Base-by-base conservation (phyloP, 176 grass and related monocot species). In the Coix lacrymajobi region DNA sequence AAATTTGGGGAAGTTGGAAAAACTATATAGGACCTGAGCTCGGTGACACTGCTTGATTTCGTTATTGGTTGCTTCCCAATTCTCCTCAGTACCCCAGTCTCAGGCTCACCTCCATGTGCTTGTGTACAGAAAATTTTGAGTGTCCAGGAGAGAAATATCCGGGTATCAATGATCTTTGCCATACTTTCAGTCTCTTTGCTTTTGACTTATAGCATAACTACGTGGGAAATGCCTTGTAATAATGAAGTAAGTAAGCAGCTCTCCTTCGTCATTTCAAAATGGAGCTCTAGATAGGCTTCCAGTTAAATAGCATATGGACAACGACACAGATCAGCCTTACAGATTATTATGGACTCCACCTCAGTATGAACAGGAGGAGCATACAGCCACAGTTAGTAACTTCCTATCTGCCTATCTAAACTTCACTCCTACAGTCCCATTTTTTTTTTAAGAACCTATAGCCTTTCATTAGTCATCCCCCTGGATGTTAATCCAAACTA, bases 401-500 rank as follows among this genome's bases (percentile, higher is more conserved):
- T 67, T 90, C 45, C 26, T 63, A 36, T 79, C 48, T 68, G 66
- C 70, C 73, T 82, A 8, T 63, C 49, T 14, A 66, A 67, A 41
- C 11, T 61, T 71, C 39, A 57, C 34, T 75, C 83, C 24, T 76
- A 78, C 34, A 46, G 8, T 69, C 19, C 64, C 32, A 3, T 19
- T 20, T 52, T 54, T 54, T 8, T 54, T 54, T 0, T n/a, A 56
- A 20, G n/a, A n/a, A 56, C 52, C 52, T 56, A 8, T 20, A 54
- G 19, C 1, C 7, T n/a, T 56, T 56, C 51, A 54, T 54, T n/a
- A 56, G 52, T 74, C 78, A 73, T 75, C 63, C 36, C 73, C 83
- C 74, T 41, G 58, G 13, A 82, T 86, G 10, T 26, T 71, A 61
- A 84, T 84, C 43, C 51, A 77, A 32, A 80, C 38, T 31, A 80